Percentiles rank a stretch among this genome's conserved stretches.
Conservation (phyloP, 495 filamentous ascomycete genomes). For the Hypomontagnella monticulosa region DNA sequence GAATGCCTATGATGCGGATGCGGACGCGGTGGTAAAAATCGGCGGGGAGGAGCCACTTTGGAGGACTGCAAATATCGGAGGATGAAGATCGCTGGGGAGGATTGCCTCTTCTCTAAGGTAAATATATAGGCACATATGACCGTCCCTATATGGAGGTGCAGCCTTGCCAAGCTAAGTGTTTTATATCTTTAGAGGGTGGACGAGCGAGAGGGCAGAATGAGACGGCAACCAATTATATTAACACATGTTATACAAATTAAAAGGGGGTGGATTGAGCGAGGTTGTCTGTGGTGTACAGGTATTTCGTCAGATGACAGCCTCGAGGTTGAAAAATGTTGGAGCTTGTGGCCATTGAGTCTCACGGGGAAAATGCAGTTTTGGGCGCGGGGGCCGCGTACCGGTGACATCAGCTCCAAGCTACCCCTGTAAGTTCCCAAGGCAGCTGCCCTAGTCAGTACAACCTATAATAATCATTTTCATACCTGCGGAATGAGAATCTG, state of each 20-base stretch:
- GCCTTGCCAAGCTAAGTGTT: constrained; percentile 20
- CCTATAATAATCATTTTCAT: no score
- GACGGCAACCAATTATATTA: constrained; percentile 24
- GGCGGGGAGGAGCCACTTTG: constrained; percentile 43
- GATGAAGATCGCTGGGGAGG: background rate
- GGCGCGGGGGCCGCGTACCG: constrained; percentile 30
- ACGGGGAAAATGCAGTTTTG: constrained; percentile 9
- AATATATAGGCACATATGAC: constrained; percentile 13
- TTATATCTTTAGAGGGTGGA: constrained; percentile 12
- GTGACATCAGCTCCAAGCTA: no score
- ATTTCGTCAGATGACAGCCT: constrained; percentile 24
- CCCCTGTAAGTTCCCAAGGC: no score
- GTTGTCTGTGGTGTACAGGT: constrained; percentile 10
- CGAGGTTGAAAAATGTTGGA: constrained; percentile 27
- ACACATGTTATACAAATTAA: constrained; percentile 24
- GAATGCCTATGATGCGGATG: constrained; percentile 42
- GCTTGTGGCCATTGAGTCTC: constrained; percentile 15
- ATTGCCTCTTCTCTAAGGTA: background rate
- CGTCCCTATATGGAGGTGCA: background rate
- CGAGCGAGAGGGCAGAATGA: constrained; percentile 8
- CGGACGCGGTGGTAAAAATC: constrained; percentile 32
- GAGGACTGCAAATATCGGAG: constrained; percentile 7
- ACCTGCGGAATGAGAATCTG: no score
- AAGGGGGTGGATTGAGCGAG: background rate
- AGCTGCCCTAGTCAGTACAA: no score